These are phyloP conservation scores for Canavalia ensiformis DNA, from an alignment of 306 rosid genomes.

Conservation along the genomic window DNA sequence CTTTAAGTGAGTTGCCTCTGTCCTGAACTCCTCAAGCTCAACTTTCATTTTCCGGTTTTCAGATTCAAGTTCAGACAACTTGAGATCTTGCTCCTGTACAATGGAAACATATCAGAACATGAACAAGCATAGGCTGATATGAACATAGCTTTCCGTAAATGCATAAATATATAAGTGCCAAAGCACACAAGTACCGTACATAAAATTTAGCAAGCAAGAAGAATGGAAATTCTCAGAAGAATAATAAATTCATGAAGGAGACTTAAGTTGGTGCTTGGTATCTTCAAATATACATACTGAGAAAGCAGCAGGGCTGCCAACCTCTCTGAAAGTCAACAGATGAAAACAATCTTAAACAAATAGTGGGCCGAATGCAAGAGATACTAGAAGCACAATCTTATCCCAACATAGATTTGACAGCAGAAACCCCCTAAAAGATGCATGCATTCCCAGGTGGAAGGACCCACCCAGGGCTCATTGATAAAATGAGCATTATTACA, in stretches of 20 bases:
- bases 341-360: conserved; percentile 3
- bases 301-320: conserved; percentile 11
- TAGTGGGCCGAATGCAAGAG: neutral
- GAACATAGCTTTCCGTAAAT: conserved; percentile 30
- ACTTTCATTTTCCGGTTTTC: conserved; percentile 98
- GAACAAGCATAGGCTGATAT: conserved; percentile 26
- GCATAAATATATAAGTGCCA: conserved; percentile 3
- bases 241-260: neutral
- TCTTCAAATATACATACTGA: conserved; percentile 9
- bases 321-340: conserved; percentile 21
- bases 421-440: conserved; percentile 4
- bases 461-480: neutral
- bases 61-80: conserved; percentile 87
- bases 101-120: conserved; percentile 44
- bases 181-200: conserved; percentile 37
- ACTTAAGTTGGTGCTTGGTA: conserved; percentile 9
- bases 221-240: neutral
- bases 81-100: conserved; percentile 88
- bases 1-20: conserved; percentile 96
- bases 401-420: conserved; percentile 20
- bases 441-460: conserved; percentile 1
- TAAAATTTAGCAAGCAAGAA: conserved; percentile 20
- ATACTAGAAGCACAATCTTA: conserved; percentile 7
- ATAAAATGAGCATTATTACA: neutral
- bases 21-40: conserved; percentile 97